Percentiles rank a stretch among this genome's conserved stretches.
Evolutionary conservation across 2,329 filamentous ascomycete genomes (phyloP).

Genomic region (Eutypella sp.): DNA sequence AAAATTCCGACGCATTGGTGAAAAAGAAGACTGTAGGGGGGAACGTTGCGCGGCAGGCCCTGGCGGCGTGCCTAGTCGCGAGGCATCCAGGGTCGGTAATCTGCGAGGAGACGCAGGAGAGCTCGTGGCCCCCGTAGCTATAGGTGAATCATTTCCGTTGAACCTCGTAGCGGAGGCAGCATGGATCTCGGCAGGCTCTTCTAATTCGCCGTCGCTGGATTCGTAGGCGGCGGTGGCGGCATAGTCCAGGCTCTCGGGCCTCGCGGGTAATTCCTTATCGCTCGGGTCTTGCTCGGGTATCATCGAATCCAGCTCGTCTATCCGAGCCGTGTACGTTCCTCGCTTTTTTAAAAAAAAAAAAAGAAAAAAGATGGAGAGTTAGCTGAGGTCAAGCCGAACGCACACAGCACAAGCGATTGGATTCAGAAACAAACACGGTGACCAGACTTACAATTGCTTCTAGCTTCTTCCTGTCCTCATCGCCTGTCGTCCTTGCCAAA

Average conservation of each 20-base stretch:
- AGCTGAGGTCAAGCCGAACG: too few relatives aligned
- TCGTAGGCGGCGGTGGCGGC: slow-evolving; percentile 29
- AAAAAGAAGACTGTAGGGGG: slow-evolving; percentile 50
- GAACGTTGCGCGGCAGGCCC: slow-evolving; percentile 23
- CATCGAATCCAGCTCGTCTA: slow-evolving; percentile 77
- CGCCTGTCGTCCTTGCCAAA: slow-evolving; percentile 74
- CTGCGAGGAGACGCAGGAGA: slow-evolving; percentile 13
- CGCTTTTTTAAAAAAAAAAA: too few relatives aligned
- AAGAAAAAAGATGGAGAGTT: slow-evolving; percentile 6
- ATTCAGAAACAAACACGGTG: too few relatives aligned
- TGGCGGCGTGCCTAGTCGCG: slow-evolving; percentile 18
- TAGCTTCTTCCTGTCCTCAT: slow-evolving; percentile 84
- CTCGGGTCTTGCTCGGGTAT: slow-evolving; percentile 49
- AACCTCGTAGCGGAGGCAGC: slow-evolving; percentile 45
- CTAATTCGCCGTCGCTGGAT: slow-evolving; percentile 35
- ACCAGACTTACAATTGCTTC: slow-evolving; percentile 91
- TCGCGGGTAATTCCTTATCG: slow-evolving; percentile 72
- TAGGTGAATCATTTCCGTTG: slow-evolving; percentile 32
- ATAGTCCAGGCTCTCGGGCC: slow-evolving; percentile 60
- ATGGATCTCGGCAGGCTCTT: slow-evolving; percentile 42
- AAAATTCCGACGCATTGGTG: slow-evolving; percentile 36
- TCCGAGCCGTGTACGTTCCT: slow-evolving; percentile 83
- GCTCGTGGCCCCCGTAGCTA: not conserved
- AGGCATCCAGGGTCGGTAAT: slow-evolving; percentile 19
- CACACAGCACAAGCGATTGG: too few relatives aligned